A percentile compares a stretch with the other conserved stretches of the same genome.
Evolutionary conservation across 2,329 filamentous ascomycete genomes (phyloP).

Genomic region (Pyricularia sp.): DNA sequence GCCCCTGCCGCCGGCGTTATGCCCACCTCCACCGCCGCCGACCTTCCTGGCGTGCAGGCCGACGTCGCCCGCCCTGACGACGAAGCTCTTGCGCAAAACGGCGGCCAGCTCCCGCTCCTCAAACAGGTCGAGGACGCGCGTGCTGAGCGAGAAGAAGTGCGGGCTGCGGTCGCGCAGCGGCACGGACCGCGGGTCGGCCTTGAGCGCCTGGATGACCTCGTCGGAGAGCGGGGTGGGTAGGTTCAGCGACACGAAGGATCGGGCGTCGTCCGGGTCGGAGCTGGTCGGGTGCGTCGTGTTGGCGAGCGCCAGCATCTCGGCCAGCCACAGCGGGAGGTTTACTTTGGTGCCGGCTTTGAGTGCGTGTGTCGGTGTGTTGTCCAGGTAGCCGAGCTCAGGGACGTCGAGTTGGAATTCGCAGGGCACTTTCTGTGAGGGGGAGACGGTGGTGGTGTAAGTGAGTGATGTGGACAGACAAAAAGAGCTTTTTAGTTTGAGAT

Average conservation of each 20-base stretch:
- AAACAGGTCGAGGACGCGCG: conserved; percentile 78
- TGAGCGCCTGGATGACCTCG: conserved; percentile 76
- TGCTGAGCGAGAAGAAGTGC: conserved; percentile 79
- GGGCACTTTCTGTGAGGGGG: conserved; percentile 66
- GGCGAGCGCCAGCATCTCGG: conserved; percentile 77
- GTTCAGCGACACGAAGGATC: conserved; percentile 64
- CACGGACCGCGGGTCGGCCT: conserved; percentile 77
- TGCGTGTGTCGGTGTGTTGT: conserved; percentile 58
- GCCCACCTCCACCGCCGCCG: conserved; percentile 41
- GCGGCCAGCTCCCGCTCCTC: conserved; percentile 69
- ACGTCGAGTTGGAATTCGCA: conserved; percentile 90
- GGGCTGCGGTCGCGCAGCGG: conserved; percentile 70
- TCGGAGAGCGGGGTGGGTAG: conserved; percentile 65
- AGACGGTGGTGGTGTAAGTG: conserved; percentile 5
- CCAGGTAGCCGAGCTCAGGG: conserved; percentile 75
- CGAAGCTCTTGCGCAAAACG: conserved; percentile 66
- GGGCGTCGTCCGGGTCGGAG: conserved; percentile 4
- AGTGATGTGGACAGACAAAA: no score
- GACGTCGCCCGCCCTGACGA: conserved; percentile 66
- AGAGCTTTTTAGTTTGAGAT: not conserved
- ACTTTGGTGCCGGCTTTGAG: conserved; percentile 73
- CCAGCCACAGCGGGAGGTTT: conserved; percentile 83
- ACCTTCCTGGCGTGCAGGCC: conserved; percentile 82
- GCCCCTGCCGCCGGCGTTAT: conserved; percentile 34
- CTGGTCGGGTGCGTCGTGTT: conserved; percentile 20